Evolutionary conservation across 768 basidiomycete genomes (phyloP).

Genomic region (Rhizopogon sp.): DNA sequence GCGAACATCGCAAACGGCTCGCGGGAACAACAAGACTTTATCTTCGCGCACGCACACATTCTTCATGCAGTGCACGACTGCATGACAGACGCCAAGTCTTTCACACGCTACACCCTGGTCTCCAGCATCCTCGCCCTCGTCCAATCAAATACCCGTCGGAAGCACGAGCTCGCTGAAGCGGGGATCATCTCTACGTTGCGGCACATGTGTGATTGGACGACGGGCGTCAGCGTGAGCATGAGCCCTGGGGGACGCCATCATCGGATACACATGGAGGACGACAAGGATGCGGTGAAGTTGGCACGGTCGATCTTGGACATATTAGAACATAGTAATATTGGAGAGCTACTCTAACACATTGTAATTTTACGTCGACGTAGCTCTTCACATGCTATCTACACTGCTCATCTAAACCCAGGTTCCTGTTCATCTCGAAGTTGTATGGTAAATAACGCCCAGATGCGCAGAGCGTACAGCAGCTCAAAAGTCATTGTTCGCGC

Average conservation of each 20-base stretch:
- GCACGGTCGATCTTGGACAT: conserved; percentile 54
- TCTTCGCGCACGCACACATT: conserved; percentile 48
- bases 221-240: conserved; percentile 15
- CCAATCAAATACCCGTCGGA: conserved; percentile 30
- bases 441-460: too few relatives aligned
- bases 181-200: conserved; percentile 41
- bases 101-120: conserved; percentile 57
- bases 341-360: conserved; percentile 12
- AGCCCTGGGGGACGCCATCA: conserved; percentile 29
- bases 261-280: conserved; percentile 48
- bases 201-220: conserved; percentile 37
- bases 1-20: conserved; percentile 67
- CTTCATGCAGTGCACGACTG: conserved; percentile 50
- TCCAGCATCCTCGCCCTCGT: conserved; percentile 56
- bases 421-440: not conserved
- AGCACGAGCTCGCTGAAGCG: conserved; percentile 35
- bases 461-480: too few relatives aligned
- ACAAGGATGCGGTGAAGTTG: conserved; percentile 51
- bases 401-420: not conserved
- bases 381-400: not conserved
- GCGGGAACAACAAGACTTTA: conserved; percentile 41
- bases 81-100: conserved; percentile 54
- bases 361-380: not conserved
- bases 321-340: conserved; percentile 29
- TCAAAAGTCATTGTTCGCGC: too few relatives aligned